These are phyloP conservation scores for Wickerhamomyces mucosus DNA, from an alignment of 805 yeast species.

Conservation along the genomic window DNA sequence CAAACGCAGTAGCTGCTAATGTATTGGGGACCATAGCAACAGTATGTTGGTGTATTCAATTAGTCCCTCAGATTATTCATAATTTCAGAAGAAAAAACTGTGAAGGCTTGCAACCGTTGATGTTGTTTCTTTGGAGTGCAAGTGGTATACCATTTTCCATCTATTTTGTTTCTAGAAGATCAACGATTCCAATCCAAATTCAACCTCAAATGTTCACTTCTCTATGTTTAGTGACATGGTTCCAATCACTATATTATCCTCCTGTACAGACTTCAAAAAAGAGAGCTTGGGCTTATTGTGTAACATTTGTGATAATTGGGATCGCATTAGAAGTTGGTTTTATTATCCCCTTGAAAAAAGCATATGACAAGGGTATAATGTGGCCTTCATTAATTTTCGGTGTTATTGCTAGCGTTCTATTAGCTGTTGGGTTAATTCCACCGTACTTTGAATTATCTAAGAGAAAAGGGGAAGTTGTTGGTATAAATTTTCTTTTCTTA, in stretches of 20 bases:
- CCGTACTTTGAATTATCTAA: conserved; percentile 81
- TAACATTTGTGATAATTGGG: conserved; percentile 31
- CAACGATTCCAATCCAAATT: conserved; percentile 68
- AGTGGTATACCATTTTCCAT: conserved; percentile 79
- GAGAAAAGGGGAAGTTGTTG: conserved; percentile 76
- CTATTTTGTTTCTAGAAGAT: conserved; percentile 65
- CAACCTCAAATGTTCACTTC: conserved; percentile 82
- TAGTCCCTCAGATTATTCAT: conserved; percentile 73
- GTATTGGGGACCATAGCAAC: conserved; percentile 85
- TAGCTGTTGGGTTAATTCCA: conserved; percentile 75
- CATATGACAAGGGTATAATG: conserved; percentile 36
- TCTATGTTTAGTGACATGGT: conserved; percentile 58
- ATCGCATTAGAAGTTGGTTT: conserved; percentile 63
- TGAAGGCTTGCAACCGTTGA: conserved; percentile 73
- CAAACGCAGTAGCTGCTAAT: conserved; percentile 40
- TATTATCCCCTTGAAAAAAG: conserved; percentile 57
- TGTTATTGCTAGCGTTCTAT: conserved; percentile 61
- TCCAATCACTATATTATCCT: conserved; percentile 65
- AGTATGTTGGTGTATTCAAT: conserved; percentile 84
- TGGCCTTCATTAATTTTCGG: conserved; percentile 86
- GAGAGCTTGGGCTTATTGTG: conserved; percentile 28
- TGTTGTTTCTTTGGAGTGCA: conserved; percentile 73
- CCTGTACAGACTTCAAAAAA: conserved; percentile 37
- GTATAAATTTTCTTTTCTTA: conserved; percentile 77
- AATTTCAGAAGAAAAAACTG: conserved; percentile 72